Evolutionary conservation across 2,329 filamentous ascomycete genomes (phyloP).

Genomic region (Byssoonygena ceratinophila): DNA sequence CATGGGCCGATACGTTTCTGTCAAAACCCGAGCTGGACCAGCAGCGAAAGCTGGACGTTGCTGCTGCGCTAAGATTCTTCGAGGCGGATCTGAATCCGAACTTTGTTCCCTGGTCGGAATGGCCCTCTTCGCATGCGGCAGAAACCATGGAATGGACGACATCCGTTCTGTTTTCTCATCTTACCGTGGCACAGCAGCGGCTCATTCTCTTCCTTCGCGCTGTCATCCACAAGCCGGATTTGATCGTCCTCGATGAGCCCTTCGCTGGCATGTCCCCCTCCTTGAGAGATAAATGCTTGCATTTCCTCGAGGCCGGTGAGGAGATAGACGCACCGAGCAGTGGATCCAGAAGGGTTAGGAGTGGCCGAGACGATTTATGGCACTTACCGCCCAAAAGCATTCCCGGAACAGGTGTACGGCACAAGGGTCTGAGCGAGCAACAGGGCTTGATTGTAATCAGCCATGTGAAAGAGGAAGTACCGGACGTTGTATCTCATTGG

Average conservation of each 20-base stretch:
- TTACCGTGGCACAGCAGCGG: constrained; percentile 49
- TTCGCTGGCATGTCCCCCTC: constrained; percentile 75
- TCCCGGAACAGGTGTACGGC: constrained; percentile 15
- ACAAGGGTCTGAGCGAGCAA: constrained; percentile 50
- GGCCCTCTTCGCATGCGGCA: neutral
- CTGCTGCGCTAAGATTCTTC: constrained; percentile 66
- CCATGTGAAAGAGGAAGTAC: constrained; percentile 83
- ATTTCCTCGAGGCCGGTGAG: constrained; percentile 63
- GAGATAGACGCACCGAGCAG: constrained; percentile 24
- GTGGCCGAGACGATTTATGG: constrained; percentile 6
- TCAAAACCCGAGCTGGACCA: constrained; percentile 55
- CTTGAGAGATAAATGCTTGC: constrained; percentile 74
- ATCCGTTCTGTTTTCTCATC: constrained; percentile 61
- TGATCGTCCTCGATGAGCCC: constrained; percentile 77
- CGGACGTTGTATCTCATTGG: constrained; percentile 71
- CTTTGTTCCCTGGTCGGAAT: constrained; percentile 1
- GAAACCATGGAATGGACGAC: constrained; percentile 53
- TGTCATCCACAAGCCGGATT: constrained; percentile 66
- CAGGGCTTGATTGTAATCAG: constrained; percentile 90
- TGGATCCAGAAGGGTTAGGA: constrained; percentile 11
- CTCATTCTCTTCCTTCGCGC: constrained; percentile 75
- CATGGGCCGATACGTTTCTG: constrained; percentile 82
- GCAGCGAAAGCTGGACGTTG: constrained; percentile 50
- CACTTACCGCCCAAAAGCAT: constrained; percentile 8
- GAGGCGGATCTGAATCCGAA: constrained; percentile 60